Evolutionary conservation across 306 rosid species (phyloP), one percentile per base, ranked within the genome.

Genomic region (Pachyrhizus erosus): DNA sequence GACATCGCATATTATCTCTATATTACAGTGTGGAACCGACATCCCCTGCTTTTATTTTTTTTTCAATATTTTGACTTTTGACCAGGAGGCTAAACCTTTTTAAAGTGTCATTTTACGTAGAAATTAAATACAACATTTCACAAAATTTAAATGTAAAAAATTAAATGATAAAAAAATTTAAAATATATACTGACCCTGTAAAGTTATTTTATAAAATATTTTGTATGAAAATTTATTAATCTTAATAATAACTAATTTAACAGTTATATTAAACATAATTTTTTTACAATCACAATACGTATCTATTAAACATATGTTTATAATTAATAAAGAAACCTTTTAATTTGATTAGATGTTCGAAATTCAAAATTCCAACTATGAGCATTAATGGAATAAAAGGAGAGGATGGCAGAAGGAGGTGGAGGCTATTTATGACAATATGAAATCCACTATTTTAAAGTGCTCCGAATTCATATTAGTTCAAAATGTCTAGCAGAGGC

Each of bases 361-460:
- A 49, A 5, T 46, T 77, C n/a, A 11, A 75, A 75, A 12, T 75
- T 74, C 33, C 37, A 77, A 58, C 18, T 10, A 58, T 20, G 1
- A 13, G 73, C 69, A 23, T 45, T 45, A 17, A 40, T 6, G 40
- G 45, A 61, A 45, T 42, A 58, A 45, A 81, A 9, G 2, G 37
- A 58, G 71, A 70, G 51, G 7, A 15, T 2, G 48, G 37, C 20
- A 49, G 69, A 74, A 62, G 33, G 23, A 3, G 39, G 31, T 5
- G 31, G 70, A 39, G 52, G 71, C 9, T 72, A 49, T 62, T 57
- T 29, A 61, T 70, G 75, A 83, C n/a, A 20, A 75, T 62, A 33
- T 72, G 20, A 73, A 57, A 67, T 39, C n/a, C n/a, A n/a, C n/a
- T n/a, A n/a, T n/a, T n/a, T n/a, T n/a, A n/a, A n/a, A n/a, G n/a